Percentiles rank a stretch among this genome's conserved stretches.
These are phyloP conservation scores for Fraxinus greggii DNA, from an alignment of 305 asterid species.

Conservation along the genomic window DNA sequence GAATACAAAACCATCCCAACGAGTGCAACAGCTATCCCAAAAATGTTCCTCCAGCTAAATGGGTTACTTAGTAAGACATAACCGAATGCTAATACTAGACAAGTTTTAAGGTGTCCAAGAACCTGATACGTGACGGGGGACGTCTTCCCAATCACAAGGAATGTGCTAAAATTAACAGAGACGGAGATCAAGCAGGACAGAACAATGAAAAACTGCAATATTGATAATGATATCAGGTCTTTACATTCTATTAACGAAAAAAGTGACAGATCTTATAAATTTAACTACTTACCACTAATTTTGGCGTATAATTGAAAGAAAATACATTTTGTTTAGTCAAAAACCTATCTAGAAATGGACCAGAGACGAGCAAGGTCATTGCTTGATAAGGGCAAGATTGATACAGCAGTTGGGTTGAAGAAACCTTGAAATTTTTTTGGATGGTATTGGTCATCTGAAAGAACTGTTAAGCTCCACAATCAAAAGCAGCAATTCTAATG, in stretches of 20 bases:
- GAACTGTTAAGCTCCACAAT: constrained; percentile 13
- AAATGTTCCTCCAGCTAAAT: constrained; percentile 52
- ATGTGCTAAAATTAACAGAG: constrained; percentile 53
- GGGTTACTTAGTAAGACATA: constrained; percentile 46
- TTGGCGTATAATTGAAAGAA: constrained; percentile 44
- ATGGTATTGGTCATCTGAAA: constrained; percentile 56
- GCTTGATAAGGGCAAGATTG: constrained; percentile 53
- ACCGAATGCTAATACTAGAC: constrained; percentile 53
- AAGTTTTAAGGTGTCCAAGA: constrained; percentile 55
- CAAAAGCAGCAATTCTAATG: background rate
- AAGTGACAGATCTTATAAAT: background rate
- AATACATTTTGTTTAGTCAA: constrained; percentile 45
- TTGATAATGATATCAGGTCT: constrained; percentile 16
- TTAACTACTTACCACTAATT: constrained; percentile 38
- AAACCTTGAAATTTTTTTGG: constrained; percentile 49
- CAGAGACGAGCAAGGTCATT: constrained; percentile 41
- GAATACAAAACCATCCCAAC: constrained; percentile 54
- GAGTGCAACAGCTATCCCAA: constrained; percentile 45
- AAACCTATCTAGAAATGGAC: constrained; percentile 46
- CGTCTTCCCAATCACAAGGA: constrained; percentile 52
- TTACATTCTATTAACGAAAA: background rate
- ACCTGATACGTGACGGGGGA: constrained; percentile 59
- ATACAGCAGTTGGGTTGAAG: constrained; percentile 49
- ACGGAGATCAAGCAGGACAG: constrained; percentile 54
- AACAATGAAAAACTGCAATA: constrained; percentile 42